Percentiles rank a stretch among this genome's conserved stretches.
These are phyloP conservation scores for Pochonia chlamydosporia DNA, from an alignment of 2,329 filamentous ascomycete species.

Conservation along the genomic window DNA sequence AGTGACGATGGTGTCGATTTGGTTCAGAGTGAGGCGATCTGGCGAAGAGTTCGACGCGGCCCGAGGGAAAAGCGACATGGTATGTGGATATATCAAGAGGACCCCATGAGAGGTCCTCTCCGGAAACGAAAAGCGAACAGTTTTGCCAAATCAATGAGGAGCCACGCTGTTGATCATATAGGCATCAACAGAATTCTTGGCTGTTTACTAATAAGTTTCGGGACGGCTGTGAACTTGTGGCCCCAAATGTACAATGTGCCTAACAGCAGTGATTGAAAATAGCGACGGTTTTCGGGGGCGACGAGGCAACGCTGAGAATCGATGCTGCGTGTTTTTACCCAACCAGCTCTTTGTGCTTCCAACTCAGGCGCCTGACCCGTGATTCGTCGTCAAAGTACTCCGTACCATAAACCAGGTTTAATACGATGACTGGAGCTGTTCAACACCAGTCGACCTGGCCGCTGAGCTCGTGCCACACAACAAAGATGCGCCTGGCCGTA, in stretches of 20 bases:
- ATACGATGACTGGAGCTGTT: not conserved
- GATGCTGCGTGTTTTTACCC: no score
- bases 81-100: not conserved
- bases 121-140: no score
- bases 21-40: slow-evolving; percentile 25
- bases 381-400: not conserved
- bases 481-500: not conserved
- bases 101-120: no score
- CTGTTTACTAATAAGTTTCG: no score
- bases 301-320: no score
- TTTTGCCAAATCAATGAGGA: no score
- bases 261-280: no score
- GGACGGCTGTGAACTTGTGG: no score
- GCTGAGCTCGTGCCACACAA: not conserved
- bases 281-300: no score
- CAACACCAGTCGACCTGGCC: not conserved
- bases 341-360: not conserved
- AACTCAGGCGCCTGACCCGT: not conserved
- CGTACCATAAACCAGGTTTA: not conserved
- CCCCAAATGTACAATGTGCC: no score
- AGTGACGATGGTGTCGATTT: slow-evolving; percentile 37
- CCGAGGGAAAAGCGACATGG: not conserved
- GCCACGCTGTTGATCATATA: no score
- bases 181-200: no score
- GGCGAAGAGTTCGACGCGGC: not conserved